Evolutionary conservation across 2,329 filamentous ascomycete species (phyloP), one percentile per base, ranked within the genome.

Genomic region (Penicillium glabrum): DNA sequence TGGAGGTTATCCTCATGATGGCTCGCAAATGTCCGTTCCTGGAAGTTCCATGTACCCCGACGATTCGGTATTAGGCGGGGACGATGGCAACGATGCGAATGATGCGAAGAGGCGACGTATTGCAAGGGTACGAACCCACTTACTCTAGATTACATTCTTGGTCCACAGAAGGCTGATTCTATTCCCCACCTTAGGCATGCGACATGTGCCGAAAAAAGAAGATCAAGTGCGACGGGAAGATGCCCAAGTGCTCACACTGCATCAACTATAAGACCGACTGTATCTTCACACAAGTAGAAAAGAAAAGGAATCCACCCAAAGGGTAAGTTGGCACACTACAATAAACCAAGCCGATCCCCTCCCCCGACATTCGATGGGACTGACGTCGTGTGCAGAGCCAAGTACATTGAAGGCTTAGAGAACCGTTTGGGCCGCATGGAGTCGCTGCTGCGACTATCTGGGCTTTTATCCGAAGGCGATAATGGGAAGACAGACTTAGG

Each of bases 221-320:
- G 77, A 96, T 98, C 77, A 98, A 98, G 79, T 98, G 93, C 76
- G 95, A 98, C 72, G 93, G 95, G 65, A 96, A 96, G 78, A 86
- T 96, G 77, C 93, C 95, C 37, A 87, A 92, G 59, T 99, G 95
- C 77, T 93, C 91, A 8, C 95, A 98, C 77, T 99, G 93, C 75
- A 89, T 89, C 74, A 98, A 97, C 75, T 97, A 97, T 81, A 97
- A 97, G 82, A 97, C 93, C 5, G 92, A 96, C 68, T 99, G 93
- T 75, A 86, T 96, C 66, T 98, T 98, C 72, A 98, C 95, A 0
- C 92, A 96, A 73, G 93, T 98, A 37, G 95, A 99, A 80, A 99
- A 99, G 86, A 99, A 99, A 83, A 86, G 95, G 57, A 95, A 90
- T 74, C 93, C 95, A 52, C 95, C 93, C 1, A 99, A 98, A 82